Percentiles rank a stretch among this genome's conserved stretches.
phyloP scores from a whole-genome alignment of 257 asterid species.

The Ballota nigra region DNA sequence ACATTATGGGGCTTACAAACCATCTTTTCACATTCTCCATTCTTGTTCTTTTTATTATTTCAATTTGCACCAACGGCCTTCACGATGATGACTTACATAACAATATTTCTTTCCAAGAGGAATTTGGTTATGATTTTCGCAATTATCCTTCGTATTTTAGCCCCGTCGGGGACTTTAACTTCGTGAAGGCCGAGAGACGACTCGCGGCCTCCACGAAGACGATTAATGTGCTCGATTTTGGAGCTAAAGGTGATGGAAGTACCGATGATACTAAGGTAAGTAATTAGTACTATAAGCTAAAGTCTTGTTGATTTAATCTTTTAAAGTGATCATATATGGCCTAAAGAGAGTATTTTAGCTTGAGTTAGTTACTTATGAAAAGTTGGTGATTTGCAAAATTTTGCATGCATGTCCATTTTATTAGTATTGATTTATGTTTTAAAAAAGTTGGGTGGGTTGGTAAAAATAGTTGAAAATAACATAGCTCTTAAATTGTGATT shows the following conservation, averaged over 20 bases:
- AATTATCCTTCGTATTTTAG: conserved; percentile 37
- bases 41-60: conserved; percentile 7
- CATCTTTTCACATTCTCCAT: conserved; percentile 17
- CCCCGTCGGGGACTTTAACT: conserved; percentile 2
- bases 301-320: too few relatives aligned
- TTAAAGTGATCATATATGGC: too few relatives aligned
- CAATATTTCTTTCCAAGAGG: conserved; percentile 21
- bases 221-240: conserved; percentile 37
- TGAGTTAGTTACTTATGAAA: too few relatives aligned
- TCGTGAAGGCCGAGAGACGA: background rate
- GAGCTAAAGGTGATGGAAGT: conserved; percentile 65
- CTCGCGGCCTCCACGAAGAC: conserved; percentile 23
- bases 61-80: conserved; percentile 23
- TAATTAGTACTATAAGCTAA: too few relatives aligned
- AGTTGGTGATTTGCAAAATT: too few relatives aligned
- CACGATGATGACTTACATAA: conserved; percentile 9
- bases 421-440: too few relatives aligned
- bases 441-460: too few relatives aligned
- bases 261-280: conserved; percentile 52
- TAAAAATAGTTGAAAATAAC: too few relatives aligned
- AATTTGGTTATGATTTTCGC: conserved; percentile 40
- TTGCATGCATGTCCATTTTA: too few relatives aligned
- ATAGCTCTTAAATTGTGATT: too few relatives aligned
- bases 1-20: conserved; percentile 31
- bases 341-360: too few relatives aligned